Base-by-base conservation (phyloP, 345 rosid genomes). In the Aethionema arabicum region DNA sequence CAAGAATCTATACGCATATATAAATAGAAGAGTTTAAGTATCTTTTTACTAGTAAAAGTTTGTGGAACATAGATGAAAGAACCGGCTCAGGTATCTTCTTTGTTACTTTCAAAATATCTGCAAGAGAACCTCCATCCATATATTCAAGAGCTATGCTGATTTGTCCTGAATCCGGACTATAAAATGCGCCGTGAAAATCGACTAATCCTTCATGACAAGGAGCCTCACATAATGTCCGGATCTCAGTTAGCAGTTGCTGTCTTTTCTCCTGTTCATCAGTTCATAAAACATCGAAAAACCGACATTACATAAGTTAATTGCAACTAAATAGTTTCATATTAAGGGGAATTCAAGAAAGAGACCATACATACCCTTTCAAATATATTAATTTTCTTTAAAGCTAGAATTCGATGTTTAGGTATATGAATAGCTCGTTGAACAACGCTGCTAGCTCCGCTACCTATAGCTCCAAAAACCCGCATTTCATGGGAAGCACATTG, bases 91-190 rank as follows among this genome's bases (percentile, higher is more conserved):
- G 98, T 46, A 89, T 78, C 66, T 63, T 75, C 80, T 79, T 81
- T 66, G 31, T 60, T 56, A 74, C 68, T 63, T 77, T 81, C 66
- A 92, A 72, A 61, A 92, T 76, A 73, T 92, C 98, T 12, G 93
- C 96, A 65, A 92, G 76, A 66, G 98, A 92, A 3, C 98, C 98
- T 52, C 93, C 98, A 75, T 89, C 85, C 98, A 92, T 89, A 67
- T 87, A 92, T 72, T 92, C 98, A 65, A 89, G 85, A 60, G 98
- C 98, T 70, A 89, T 89, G 78, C 93, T 92, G 68, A 92, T 92
- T 77, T 89, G 95, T 61, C 98, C 96, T 0, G 96, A 85, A 60
- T 87, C 95, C 0, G 98, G 95, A 74, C 84, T 79, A 71, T 92
- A 92, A 74, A 86, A 92, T 43, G 98, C 98, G 32, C 98, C 95